Evolutionary conservation across 2,329 filamentous ascomycete genomes (phyloP).

Genomic region (Acephala macrosclerotiorum): DNA sequence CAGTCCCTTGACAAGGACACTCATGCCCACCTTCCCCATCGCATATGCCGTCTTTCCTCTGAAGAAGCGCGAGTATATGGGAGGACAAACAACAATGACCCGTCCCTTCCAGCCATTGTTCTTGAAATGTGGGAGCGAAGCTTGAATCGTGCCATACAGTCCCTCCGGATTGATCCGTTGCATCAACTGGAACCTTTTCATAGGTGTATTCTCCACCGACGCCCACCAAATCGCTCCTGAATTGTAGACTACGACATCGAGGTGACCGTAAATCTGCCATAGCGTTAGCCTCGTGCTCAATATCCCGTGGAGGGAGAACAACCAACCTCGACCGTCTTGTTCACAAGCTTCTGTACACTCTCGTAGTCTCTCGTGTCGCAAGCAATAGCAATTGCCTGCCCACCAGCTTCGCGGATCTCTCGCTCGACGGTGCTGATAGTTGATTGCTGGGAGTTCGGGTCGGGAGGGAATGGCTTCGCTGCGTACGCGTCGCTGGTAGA

Average conservation of each 20-base stretch:
- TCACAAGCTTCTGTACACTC: constrained; percentile 67
- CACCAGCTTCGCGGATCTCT: constrained; percentile 73
- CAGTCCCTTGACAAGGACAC: constrained; percentile 79
- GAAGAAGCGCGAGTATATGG: constrained; percentile 87
- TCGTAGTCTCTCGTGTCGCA: constrained; percentile 74
- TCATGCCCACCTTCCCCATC: constrained; percentile 81
- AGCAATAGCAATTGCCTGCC: constrained; percentile 68
- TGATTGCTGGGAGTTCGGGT: constrained; percentile 76
- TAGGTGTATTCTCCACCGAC: constrained; percentile 73
- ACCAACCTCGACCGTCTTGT: constrained; percentile 59
- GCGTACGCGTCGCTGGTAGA: constrained; percentile 69
- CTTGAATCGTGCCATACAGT: constrained; percentile 76
- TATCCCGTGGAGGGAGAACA: background rate
- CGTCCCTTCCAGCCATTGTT: constrained; percentile 62
- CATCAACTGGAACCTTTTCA: constrained; percentile 81
- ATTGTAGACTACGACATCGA: constrained; percentile 72
- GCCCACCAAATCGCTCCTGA: constrained; percentile 88
- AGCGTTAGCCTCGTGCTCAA: background rate
- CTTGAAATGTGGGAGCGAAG: constrained; percentile 70
- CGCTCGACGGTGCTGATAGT: constrained; percentile 82
- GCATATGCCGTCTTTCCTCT: constrained; percentile 87
- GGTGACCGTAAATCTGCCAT: constrained; percentile 26
- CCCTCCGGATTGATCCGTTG: constrained; percentile 79
- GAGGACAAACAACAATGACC: constrained; percentile 81
- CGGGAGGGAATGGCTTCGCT: constrained; percentile 69